Evolutionary conservation across 352 stramenopile species (phyloP), one percentile per base, ranked within the genome.

Genomic region (Phytophthora agathidicida): DNA sequence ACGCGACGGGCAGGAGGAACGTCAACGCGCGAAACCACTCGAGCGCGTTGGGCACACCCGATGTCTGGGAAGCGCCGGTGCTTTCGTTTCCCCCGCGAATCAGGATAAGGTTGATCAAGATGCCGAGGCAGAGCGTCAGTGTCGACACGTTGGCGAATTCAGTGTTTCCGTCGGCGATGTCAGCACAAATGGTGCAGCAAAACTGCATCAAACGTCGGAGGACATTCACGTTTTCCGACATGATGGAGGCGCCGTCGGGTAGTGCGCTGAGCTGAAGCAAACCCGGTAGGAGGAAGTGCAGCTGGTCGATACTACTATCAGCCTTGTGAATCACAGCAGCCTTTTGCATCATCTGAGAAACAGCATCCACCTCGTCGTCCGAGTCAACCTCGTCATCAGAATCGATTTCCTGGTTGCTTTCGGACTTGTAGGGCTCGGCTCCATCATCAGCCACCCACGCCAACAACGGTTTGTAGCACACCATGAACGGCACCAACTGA

Each of bases 201-300:
- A 96, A 96, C 32, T 80, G 72, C 71, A 96, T 71, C 19, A 96
- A 20, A 10, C 84, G 84, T 4, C 73, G 65, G 39, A 94, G 49
- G 31, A 92, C 85, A 1, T 81, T 55, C 2, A 70, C 61, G 16
- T 93, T 70, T 44, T 92, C 73, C 0, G 77, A 73, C 46, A 94
- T 80, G 10, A 75, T 72, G 1, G 68, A 64, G 2, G 84, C 83
- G 3, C 77, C 84, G 13, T 88, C 71, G 8, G 72, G 65, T 3
- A 77, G 79, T 16, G 84, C 84, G 38, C 83, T 94, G 38, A 96
- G 70, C 41, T 94, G 84, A 8, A 96, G 52, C 23, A 96, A 54
- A 0, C 86, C 86, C n/a, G 86, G 86, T 3, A 96, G 60, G 10
- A 96, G 48, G 43, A 93, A 96, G 39, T 92, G 83, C 16, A 96